Conservation (phyloP, 768 basidiomycete genomes). For the Hygrophorus russula region DNA sequence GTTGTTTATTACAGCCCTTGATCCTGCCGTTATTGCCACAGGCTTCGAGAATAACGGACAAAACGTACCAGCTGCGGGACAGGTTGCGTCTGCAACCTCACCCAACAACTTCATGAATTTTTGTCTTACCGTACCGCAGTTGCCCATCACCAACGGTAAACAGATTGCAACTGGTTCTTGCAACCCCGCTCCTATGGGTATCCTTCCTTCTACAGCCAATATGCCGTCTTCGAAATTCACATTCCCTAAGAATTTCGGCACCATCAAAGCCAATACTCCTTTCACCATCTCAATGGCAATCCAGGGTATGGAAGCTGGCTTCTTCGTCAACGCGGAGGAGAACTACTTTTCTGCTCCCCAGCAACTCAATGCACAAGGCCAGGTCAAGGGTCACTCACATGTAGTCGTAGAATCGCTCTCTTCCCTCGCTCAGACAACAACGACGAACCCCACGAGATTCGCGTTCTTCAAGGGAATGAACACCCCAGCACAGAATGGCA, state of each 20-base stretch:
- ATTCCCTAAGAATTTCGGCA: conserved; percentile 28
- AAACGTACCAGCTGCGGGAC: conserved; percentile 27
- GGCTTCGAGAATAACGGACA: conserved; percentile 37
- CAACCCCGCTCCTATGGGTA: conserved; percentile 41
- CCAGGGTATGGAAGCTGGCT: conserved; percentile 29
- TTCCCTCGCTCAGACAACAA: conserved; percentile 28
- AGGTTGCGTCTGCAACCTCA: conserved; percentile 40
- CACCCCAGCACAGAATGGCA: conserved; percentile 36
- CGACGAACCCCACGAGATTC: conserved; percentile 40
- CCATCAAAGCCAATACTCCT: conserved; percentile 24
- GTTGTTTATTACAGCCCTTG: conserved; percentile 20
- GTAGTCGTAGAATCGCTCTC: conserved; percentile 38
- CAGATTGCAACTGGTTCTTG: conserved; percentile 38
- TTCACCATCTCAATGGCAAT: conserved; percentile 32
- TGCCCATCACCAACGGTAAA: conserved; percentile 41
- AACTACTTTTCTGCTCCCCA: conserved; percentile 44
- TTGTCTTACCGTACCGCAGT: conserved; percentile 27
- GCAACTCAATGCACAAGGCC: conserved; percentile 28
- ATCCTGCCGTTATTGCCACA: conserved; percentile 25
- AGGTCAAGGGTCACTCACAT: conserved; percentile 45
- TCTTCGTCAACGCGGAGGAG: conserved; percentile 39
- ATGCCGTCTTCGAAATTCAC: conserved; percentile 40
- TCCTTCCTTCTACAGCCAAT: conserved; percentile 28
- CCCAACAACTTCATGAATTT: conserved; percentile 62
- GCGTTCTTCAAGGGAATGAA: conserved; percentile 57